phyloP scores from a whole-genome alignment of 495 filamentous ascomycete species.

The Letharia columbiana region DNA sequence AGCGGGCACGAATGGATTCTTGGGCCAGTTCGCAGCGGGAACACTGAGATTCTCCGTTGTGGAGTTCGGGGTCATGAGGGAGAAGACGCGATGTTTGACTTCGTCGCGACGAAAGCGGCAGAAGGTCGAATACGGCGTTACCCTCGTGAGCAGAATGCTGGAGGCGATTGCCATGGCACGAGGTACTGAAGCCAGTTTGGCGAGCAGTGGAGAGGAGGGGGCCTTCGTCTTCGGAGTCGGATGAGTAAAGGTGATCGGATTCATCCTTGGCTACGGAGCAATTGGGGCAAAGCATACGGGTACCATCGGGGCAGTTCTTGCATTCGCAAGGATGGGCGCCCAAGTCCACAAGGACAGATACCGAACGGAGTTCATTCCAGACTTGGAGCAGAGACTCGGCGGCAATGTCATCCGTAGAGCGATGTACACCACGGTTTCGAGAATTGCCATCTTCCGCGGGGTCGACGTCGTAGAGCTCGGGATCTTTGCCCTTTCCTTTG shows the following conservation, averaged over 20 bases:
- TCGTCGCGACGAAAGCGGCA: neutral
- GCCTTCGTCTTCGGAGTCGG: neutral
- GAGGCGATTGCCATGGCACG: neutral
- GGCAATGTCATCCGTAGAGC: neutral
- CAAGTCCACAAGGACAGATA: neutral
- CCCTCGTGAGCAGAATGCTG: neutral
- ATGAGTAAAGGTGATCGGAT: neutral
- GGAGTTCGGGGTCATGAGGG: neutral
- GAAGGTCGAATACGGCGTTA: neutral
- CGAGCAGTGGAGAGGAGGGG: neutral
- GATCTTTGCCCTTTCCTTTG: neutral
- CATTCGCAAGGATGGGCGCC: neutral
- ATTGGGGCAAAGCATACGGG: neutral
- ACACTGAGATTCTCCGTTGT: neutral
- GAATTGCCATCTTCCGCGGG: neutral
- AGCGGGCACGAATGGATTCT: neutral
- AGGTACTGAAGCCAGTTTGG: neutral
- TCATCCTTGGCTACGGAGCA: neutral
- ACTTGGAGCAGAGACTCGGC: neutral
- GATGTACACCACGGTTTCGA: neutral
- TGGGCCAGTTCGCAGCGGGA: neutral
- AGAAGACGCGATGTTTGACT: too few relatives aligned
- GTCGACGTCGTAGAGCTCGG: neutral
- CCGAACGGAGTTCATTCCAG: neutral
- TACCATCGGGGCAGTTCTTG: neutral